Evolutionary conservation across 352 stramenopile species (phyloP), one percentile per base, ranked within the genome.

Genomic region (Globisporangium echinulatum): DNA sequence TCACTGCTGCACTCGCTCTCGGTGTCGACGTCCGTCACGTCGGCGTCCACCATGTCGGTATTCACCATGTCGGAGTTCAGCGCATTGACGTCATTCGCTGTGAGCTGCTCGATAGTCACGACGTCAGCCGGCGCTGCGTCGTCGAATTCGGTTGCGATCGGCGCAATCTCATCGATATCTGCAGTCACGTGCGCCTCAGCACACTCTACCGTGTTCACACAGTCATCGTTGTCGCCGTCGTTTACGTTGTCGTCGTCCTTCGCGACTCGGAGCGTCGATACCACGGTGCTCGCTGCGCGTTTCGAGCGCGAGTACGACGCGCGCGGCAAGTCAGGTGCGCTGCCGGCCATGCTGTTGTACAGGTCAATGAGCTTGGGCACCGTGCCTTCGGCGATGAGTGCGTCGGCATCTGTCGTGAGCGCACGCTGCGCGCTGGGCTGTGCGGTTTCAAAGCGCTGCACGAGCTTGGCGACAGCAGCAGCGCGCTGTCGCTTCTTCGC

Each of bases 331-430:
- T 66, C 54, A 7, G 60, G 60, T 7, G 59, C 14, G 11, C 60
- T 66, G 15, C 54, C 47, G 33, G 60, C 48, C 59, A 65, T 61
- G 48, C 53, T 53, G 33, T 65, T 65, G 36, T 49, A 65, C 10
- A 39, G 7, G 0, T 38, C 53, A 15, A 65, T 57, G 25, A 65
- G 59, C 38, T 60, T 48, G 40, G 47, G 53, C 19, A 65, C 59
- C 5, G 25, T 60, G 19, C 59, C 59, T 9, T 65, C 53, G 7
- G 47, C 33, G n/a, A 63, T 46, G 19, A 52, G 53, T 33, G 48
- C 40, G 38, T 46, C 11, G 53, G 38, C 36, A 13, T 36, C 2
- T 15, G 42, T 11, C 13, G 19, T 39, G 58, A 33, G 33, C 17
- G 25, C 49, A 59, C 14, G 17, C 17, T 42, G 15, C 25, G 15